Evolutionary conservation across 192 early-diverging fungal species (phyloP).

Genomic region (Globomyces pollinis-pini): DNA sequence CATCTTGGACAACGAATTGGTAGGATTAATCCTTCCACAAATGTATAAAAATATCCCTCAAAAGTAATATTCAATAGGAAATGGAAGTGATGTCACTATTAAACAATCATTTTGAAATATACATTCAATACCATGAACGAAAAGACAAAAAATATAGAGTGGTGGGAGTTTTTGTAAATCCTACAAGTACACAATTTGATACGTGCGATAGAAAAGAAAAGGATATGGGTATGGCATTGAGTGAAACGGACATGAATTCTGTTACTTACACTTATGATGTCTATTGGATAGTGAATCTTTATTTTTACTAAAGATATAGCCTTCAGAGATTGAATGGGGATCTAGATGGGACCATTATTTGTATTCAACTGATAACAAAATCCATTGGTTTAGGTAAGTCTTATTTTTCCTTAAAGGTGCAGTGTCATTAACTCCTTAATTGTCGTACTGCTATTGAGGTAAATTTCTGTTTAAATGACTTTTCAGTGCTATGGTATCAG

Average conservation of each 20-base stretch:
- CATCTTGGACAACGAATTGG: constrained; percentile 47
- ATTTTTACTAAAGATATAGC: too few species aligned
- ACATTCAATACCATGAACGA: constrained; percentile 56
- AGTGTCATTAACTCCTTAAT: constrained; percentile 51
- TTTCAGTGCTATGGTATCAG: constrained; percentile 51
- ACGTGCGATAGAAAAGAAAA: constrained; percentile 5
- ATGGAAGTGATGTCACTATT: constrained; percentile 33
- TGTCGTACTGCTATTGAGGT: constrained; percentile 46
- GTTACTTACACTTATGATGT: constrained; percentile 44
- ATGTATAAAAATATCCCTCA: too few species aligned
- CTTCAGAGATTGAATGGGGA: constrained; percentile 37
- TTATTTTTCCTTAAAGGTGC: background rate
- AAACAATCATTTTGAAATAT: constrained; percentile 87
- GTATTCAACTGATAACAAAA: constrained; percentile 34
- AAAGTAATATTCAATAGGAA: background rate
- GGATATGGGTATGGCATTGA: constrained; percentile 13
- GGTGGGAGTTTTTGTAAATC: constrained; percentile 76
- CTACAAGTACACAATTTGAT: constrained; percentile 42
- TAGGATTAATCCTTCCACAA: too few species aligned
- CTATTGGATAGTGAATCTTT: too few species aligned
- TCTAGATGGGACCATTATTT: constrained; percentile 37
- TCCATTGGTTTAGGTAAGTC: constrained; percentile 47
- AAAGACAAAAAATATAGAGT: constrained; percentile 60
- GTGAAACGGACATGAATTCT: constrained; percentile 18
- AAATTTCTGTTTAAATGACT: background rate